phyloP scores from a whole-genome alignment of 1,139 yeast species.

The Pneumocystis jirovecii region DNA sequence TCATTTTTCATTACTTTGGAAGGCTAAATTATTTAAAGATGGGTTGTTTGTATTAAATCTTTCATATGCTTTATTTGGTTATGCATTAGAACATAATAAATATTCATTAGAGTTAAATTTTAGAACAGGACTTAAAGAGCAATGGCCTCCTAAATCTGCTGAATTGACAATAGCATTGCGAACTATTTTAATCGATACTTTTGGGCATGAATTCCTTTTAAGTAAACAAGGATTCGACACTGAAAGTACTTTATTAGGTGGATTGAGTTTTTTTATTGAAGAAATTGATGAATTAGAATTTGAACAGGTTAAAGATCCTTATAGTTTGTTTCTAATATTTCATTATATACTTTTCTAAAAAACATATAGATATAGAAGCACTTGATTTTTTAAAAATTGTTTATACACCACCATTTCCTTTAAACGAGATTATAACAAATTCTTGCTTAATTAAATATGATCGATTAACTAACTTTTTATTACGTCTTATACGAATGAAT shows the following conservation, averaged over 20 bases:
- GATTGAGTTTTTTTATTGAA: not conserved
- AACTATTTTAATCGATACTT: not conserved
- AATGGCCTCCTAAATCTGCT: not conserved
- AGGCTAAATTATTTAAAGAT: not conserved
- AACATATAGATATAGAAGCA: not conserved
- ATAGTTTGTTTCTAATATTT: conserved; percentile 1
- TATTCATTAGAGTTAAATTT: not conserved
- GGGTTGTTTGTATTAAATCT: not conserved
- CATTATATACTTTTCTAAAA: not conserved
- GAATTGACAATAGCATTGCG: not conserved
- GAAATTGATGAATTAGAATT: not conserved
- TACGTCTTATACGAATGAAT: not conserved
- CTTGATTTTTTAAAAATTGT: not conserved
- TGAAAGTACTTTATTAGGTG: not conserved
- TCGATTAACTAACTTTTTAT: not conserved
- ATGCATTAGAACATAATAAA: not conserved
- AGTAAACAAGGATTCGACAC: not conserved
- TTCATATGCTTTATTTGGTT: not conserved
- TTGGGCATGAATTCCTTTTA: not conserved
- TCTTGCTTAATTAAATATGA: not conserved
- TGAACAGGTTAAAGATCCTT: not conserved
- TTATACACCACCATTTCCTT: conserved; percentile 1
- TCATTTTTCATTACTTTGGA: not conserved
- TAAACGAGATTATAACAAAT: not conserved
- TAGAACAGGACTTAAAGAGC: not conserved